These are phyloP conservation scores for Groenewaldozyma tartarivorans DNA, from an alignment of 805 yeast species.

Conservation along the genomic window DNA sequence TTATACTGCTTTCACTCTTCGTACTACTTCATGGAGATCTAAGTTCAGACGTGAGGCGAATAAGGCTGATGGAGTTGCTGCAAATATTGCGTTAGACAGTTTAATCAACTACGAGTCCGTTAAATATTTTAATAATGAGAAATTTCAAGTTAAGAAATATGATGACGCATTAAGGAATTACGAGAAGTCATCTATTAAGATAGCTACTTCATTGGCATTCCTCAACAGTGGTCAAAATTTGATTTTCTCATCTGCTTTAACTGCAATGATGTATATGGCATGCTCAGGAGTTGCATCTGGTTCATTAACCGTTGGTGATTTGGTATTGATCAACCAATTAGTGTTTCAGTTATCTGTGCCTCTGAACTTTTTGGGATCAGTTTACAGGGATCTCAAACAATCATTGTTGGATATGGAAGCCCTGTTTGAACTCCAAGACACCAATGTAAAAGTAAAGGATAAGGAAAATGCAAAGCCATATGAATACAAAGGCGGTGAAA, in stretches of 20 bases:
- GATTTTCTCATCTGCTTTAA: slow-evolving; percentile 77
- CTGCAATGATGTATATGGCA: slow-evolving; percentile 98
- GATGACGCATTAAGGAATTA: slow-evolving; percentile 64
- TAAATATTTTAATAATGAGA: slow-evolving; percentile 87
- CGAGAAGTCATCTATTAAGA: slow-evolving; percentile 58
- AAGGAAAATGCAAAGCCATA: slow-evolving; percentile 55
- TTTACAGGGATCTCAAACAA: slow-evolving; percentile 89
- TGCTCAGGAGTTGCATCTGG: slow-evolving; percentile 87
- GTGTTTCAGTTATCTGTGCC: slow-evolving; percentile 96
- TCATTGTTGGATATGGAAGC: slow-evolving; percentile 94
- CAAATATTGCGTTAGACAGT: slow-evolving; percentile 88
- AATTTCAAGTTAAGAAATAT: slow-evolving; percentile 68
- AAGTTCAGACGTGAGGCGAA: slow-evolving; percentile 83
- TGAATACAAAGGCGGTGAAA: slow-evolving; percentile 59
- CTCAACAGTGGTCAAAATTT: slow-evolving; percentile 71
- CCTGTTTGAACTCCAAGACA: slow-evolving; percentile 72
- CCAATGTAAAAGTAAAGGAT: slow-evolving; percentile 58
- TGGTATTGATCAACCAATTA: slow-evolving; percentile 87
- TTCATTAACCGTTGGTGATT: slow-evolving; percentile 80
- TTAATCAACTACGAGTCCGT: slow-evolving; percentile 91
- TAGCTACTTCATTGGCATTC: slow-evolving; percentile 68
- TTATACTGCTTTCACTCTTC: slow-evolving; percentile 77
- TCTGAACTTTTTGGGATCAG: slow-evolving; percentile 87
- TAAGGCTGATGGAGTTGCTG: slow-evolving; percentile 91
- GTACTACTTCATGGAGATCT: slow-evolving; percentile 95